These are phyloP conservation scores for Ganoderma multipileum DNA, from an alignment of 1,284 basidiomycete genomes.

Conservation along the genomic window DNA sequence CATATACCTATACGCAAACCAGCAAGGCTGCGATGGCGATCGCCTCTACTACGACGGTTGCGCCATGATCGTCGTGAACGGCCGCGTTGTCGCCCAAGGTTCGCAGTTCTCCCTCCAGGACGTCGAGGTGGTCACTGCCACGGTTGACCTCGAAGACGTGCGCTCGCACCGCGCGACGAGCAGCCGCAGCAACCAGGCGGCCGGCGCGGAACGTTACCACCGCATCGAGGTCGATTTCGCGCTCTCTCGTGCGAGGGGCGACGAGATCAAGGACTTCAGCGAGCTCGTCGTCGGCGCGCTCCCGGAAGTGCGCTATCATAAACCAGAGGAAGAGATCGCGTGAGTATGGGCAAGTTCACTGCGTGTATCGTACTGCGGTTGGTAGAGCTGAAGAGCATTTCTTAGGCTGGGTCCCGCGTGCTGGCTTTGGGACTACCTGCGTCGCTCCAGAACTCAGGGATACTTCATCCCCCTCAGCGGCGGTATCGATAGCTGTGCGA, in stretches of 20 bases:
- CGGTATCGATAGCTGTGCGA: conserved; percentile 98
- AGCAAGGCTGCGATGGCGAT: conserved; percentile 99
- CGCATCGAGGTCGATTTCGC: conserved; percentile 83
- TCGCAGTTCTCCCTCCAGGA: conserved; percentile 96
- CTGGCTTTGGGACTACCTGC: conserved; percentile 99
- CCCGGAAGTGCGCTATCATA: conserved; percentile 79
- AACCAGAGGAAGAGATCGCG: conserved; percentile 97
- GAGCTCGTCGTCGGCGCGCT: conserved; percentile 46
- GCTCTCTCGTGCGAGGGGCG: conserved; percentile 77
- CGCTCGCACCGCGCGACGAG: conserved; percentile 85
- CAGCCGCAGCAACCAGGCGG: conserved; percentile 91
- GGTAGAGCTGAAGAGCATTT: conserved; percentile 16
- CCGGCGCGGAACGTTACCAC: conserved; percentile 74
- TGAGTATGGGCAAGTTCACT: conserved; percentile 48
- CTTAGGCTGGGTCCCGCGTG: conserved; percentile 93
- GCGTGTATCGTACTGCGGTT: too few species aligned
- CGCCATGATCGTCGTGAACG: conserved; percentile 95
- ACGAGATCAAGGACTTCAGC: conserved; percentile 55
- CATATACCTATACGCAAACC: conserved; percentile 97
- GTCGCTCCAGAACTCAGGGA: conserved; percentile 92
- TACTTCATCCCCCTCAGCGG: conserved; percentile 97
- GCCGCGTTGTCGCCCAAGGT: conserved; percentile 91
- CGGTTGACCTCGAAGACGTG: conserved; percentile 94
- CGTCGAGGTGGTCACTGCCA: conserved; percentile 95
- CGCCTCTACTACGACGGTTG: conserved; percentile 98